phyloP scores from a whole-genome alignment of 306 rosid genomes.

The Cucurbita argyrosperma region DNA sequence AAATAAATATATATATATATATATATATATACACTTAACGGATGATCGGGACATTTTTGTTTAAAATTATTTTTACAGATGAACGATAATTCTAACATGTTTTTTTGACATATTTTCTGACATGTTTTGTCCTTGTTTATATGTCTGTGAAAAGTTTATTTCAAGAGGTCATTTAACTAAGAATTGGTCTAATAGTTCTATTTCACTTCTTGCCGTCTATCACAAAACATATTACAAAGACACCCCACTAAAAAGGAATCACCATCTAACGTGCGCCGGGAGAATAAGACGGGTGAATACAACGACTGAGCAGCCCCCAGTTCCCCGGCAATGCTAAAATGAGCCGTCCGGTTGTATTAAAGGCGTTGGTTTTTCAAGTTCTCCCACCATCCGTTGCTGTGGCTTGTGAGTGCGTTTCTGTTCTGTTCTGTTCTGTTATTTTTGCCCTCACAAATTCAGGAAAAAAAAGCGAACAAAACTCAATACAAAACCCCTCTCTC shows the following conservation, averaged over 20 bases:
- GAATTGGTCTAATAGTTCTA: too few relatives aligned
- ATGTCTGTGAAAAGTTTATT: too few relatives aligned
- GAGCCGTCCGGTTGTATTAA: neutral
- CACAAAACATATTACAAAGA: neutral
- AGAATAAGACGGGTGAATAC: neutral
- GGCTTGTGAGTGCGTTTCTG: neutral
- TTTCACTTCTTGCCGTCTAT: neutral
- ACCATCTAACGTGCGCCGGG: neutral
- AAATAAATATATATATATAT: too few relatives aligned
- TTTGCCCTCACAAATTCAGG: neutral
- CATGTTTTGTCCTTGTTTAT: too few relatives aligned
- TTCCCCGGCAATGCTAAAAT: neutral
- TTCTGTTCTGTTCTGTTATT: neutral
- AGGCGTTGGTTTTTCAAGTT: neutral
- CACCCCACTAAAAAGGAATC: neutral
- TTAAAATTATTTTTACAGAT: too few relatives aligned
- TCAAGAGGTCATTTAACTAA: too few relatives aligned
- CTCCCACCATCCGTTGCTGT: neutral
- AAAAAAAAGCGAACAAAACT: neutral
- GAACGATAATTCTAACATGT: too few relatives aligned
- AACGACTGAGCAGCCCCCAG: neutral
- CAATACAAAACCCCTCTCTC: neutral
- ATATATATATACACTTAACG: too few relatives aligned
- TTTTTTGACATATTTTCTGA: too few relatives aligned
- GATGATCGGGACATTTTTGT: too few relatives aligned